Conservation (phyloP, 2,329 filamentous ascomycete species). For the Penicillium sp. region DNA sequence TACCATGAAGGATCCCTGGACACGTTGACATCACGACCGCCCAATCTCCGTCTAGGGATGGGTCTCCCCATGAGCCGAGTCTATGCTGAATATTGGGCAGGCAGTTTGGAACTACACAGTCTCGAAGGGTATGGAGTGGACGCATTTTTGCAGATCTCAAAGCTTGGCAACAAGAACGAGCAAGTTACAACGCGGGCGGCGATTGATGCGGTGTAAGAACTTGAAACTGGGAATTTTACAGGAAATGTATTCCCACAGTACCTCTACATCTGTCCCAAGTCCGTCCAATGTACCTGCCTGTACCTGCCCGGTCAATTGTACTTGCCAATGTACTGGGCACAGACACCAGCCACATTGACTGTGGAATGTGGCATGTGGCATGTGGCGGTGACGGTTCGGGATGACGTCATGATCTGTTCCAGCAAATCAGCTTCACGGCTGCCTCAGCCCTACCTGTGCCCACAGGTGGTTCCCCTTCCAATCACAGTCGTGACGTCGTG, state of each 20-base stretch:
- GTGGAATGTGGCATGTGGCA: neutral
- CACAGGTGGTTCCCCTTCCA: neutral
- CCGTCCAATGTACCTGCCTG: neutral
- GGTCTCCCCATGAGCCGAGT: slow-evolving; percentile 89
- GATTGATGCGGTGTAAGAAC: slow-evolving; percentile 68
- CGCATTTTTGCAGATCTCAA: slow-evolving; percentile 92
- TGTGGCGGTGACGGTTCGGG: neutral
- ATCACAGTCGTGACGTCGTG: slow-evolving; percentile 17
- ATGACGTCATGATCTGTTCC: slow-evolving; percentile 8
- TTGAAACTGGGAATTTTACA: neutral
- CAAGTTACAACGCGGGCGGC: slow-evolving; percentile 75
- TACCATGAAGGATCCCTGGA: slow-evolving; percentile 66
- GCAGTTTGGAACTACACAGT: slow-evolving; percentile 84
- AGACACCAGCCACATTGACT: neutral
- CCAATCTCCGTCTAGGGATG: slow-evolving; percentile 85
- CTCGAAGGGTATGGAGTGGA: slow-evolving; percentile 95
- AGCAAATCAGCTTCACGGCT: slow-evolving; percentile 4
- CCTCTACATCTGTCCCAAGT: neutral
- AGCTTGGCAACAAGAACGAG: slow-evolving; percentile 97
- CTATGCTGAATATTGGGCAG: slow-evolving; percentile 98
- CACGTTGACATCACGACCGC: slow-evolving; percentile 76
- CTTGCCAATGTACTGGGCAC: neutral
- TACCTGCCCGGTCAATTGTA: neutral
- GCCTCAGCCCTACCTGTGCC: slow-evolving; percentile 15
- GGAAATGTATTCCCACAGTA: neutral